Evolutionary conservation across 495 filamentous ascomycete species (phyloP).

Genomic region (Podospora conica): DNA sequence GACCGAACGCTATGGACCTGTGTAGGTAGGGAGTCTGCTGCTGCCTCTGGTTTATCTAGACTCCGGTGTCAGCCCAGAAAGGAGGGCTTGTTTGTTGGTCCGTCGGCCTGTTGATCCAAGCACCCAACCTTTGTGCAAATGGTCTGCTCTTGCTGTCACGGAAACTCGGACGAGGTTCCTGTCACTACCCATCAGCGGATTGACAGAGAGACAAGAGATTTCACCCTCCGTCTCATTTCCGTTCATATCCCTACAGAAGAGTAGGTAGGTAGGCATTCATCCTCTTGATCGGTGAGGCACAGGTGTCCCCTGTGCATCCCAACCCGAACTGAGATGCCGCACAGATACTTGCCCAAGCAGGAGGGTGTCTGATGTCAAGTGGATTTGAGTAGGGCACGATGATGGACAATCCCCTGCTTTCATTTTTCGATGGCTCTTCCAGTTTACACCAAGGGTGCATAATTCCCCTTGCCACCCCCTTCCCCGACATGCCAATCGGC

Average conservation of each 20-base stretch:
- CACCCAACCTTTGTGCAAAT: not conserved
- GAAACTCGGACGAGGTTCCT: not conserved
- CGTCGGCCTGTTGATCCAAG: not conserved
- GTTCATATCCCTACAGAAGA: not conserved
- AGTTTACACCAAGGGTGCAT: not conserved
- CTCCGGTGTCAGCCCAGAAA: not conserved
- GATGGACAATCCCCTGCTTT: not conserved
- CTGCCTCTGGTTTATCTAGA: not conserved
- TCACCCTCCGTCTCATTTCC: not conserved
- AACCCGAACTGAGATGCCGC: not conserved
- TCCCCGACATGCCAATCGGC: not conserved
- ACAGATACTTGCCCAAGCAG: not conserved
- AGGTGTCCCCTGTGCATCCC: not conserved
- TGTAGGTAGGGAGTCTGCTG: not conserved
- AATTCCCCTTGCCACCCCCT: too few relatives aligned
- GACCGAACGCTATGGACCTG: not conserved
- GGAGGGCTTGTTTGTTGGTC: not conserved
- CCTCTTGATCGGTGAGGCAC: not conserved
- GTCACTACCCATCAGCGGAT: too few relatives aligned
- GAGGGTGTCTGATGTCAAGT: not conserved
- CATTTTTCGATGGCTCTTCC: not conserved
- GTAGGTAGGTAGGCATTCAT: not conserved
- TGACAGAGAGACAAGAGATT: not conserved
- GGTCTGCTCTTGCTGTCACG: not conserved
- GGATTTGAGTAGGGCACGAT: not conserved